A percentile compares a stretch with the other conserved stretches of the same genome.
These are phyloP conservation scores for Suhomyces chickasaworum DNA, from an alignment of 1,139 yeast species.

Conservation along the genomic window DNA sequence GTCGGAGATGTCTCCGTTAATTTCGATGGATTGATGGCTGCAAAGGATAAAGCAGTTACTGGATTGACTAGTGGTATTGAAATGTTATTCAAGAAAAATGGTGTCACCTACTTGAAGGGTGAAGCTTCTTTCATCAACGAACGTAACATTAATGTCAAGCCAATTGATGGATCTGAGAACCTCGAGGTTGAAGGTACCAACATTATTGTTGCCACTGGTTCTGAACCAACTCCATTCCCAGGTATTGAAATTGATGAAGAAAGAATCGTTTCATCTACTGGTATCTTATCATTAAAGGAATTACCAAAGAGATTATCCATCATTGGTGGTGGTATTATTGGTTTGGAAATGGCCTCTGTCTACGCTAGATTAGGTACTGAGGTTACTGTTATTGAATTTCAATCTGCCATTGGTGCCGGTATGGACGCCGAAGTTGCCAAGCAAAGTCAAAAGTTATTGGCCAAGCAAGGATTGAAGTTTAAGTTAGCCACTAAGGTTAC, in stretches of 20 bases:
- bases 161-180: constrained; percentile 80
- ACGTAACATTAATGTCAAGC: constrained; percentile 74
- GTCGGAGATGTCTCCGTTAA: constrained; percentile 71
- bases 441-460: constrained; percentile 81
- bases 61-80: constrained; percentile 94
- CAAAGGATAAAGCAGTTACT: constrained; percentile 87
- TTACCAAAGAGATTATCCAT: constrained; percentile 89
- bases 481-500: constrained; percentile 90
- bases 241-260: constrained; percentile 96
- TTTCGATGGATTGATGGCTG: constrained; percentile 79
- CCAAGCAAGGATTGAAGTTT: constrained; percentile 94
- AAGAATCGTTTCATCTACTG: constrained; percentile 95
- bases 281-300: constrained; percentile 81
- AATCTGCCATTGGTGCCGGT: constrained; percentile 85
- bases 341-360: constrained; percentile 98
- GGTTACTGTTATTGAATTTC: constrained; percentile 93
- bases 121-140: constrained; percentile 86
- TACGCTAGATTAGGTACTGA: constrained; percentile 94
- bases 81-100: constrained; percentile 91
- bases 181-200: constrained; percentile 72
- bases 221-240: constrained; percentile 98
- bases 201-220: constrained; percentile 96
- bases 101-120: constrained; percentile 94
- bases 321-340: constrained; percentile 99
- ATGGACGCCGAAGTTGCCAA: constrained; percentile 97